Base-by-base conservation (phyloP, 2,329 filamentous ascomycete species). In the Exophiala calicioides region DNA sequence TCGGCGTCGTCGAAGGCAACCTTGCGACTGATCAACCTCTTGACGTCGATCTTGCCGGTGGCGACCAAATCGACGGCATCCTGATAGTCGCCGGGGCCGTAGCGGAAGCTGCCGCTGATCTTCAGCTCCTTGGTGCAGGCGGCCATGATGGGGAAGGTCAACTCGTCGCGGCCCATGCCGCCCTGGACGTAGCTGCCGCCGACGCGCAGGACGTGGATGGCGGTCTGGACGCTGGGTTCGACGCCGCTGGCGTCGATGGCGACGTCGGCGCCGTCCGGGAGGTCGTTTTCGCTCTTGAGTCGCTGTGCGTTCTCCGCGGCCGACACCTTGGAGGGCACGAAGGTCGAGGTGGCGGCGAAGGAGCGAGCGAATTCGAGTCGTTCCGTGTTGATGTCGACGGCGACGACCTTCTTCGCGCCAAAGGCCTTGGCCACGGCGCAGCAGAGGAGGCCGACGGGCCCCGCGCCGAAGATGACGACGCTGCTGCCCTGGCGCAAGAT, bases 101-200 rank as follows among this genome's bases (percentile, higher is more conserved):
- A 97, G 29, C 91, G 81, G 77, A 97, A 97, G 53, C 85, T 90
- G 16, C 91, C 91, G 64, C 85, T 87, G 35, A 87, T 78, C 8
- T 84, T 94, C 40, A 95, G 76, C 74, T 97, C 91, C 73, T 96
- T 96, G 39, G 84, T 78, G 67, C 90, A 94, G 63, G 94, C 76
- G 4, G 87, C 85, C 80, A 91, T 87, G 65, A 97, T 95, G 40
- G 91, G 91, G 74, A 96, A 95, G 6, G 71, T 86, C 66, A 96
- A 90, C 62, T 95, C 88, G 29, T 82, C 69, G 65, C 85, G 86
- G 62, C 91, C 91, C 89, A 96, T 95, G 44, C 90, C 90, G 50
- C 84, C 88, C 71, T 94, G 89, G 6, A 94, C 84, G 60, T 88
- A 91, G 12, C 79, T 84, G 23, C 88, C 88, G 45, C 88, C 88